Conservation (phyloP, 495 filamentous ascomycete genomes). For the Hypoxylon crocopeplum region DNA sequence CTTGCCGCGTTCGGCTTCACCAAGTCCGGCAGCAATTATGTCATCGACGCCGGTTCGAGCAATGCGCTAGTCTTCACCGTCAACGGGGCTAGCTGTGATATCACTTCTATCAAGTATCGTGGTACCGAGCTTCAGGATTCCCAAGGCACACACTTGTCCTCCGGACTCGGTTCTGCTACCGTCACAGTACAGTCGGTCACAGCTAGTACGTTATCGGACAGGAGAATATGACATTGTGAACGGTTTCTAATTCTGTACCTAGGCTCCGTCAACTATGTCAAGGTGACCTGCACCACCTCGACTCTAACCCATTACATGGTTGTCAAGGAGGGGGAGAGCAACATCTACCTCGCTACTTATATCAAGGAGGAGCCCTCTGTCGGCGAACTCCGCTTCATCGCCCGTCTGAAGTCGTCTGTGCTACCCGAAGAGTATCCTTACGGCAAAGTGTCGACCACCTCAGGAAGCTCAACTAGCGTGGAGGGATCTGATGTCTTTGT, state of each 20-base stretch:
- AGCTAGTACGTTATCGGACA: constrained; percentile 22
- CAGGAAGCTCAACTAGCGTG: constrained; percentile 55
- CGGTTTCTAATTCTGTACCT: constrained; percentile 12
- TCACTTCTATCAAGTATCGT: constrained; percentile 66
- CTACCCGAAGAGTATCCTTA: constrained; percentile 64
- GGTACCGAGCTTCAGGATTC: constrained; percentile 63
- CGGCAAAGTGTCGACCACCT: constrained; percentile 57
- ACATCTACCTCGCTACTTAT: constrained; percentile 69
- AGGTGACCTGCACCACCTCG: constrained; percentile 65
- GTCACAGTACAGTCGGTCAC: constrained; percentile 58
- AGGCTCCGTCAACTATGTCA: constrained; percentile 59
- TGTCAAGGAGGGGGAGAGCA: constrained; percentile 63
- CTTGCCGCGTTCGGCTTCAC: constrained; percentile 52
- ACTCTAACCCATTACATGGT: constrained; percentile 71
- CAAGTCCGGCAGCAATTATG: constrained; percentile 52
- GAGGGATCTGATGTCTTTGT: constrained; percentile 70
- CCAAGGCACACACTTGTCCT: constrained; percentile 63
- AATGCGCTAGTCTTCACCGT: constrained; percentile 65
- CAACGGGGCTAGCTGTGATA: constrained; percentile 63
- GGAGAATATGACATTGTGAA: constrained; percentile 1
- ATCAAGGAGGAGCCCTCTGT: constrained; percentile 64
- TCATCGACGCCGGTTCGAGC: constrained; percentile 61
- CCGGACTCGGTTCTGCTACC: constrained; percentile 65
- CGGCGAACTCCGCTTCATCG: constrained; percentile 71
- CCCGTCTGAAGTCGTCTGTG: constrained; percentile 61